These are phyloP conservation scores for Litsea cubeba DNA, from an alignment of 164 flowering plant genomes.

Conservation along the genomic window DNA sequence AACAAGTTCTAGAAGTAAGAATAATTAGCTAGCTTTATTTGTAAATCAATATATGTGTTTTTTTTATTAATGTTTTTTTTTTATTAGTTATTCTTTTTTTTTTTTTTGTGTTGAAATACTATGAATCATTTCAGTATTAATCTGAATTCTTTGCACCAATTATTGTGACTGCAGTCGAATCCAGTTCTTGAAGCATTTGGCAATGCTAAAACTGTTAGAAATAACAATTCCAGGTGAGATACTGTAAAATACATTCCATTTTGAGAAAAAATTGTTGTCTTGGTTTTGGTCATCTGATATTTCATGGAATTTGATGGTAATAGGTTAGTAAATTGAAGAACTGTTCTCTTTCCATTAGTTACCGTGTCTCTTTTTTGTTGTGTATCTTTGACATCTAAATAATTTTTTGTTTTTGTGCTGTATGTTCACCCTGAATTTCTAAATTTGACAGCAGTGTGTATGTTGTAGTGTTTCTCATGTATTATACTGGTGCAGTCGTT, in stretches of 20 bases:
- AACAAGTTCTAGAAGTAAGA: too few relatives aligned
- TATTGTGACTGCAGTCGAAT: conserved; percentile 60
- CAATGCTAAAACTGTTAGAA: conserved; percentile 79
- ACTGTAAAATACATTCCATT: not conserved
- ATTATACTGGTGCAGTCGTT: conserved; percentile 43
- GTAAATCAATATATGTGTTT: too few relatives aligned
- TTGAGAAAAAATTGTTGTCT: not conserved
- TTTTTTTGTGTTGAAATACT: not conserved
- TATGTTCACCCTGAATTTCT: too few relatives aligned
- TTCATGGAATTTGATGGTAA: not conserved
- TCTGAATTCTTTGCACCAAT: conserved; percentile 11
- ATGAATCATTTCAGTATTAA: not conserved
- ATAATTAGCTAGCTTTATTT: too few relatives aligned
- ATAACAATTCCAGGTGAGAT: conserved; percentile 81
- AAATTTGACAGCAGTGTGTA: too few relatives aligned
- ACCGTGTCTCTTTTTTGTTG: too few relatives aligned
- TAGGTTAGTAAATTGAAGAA: too few relatives aligned
- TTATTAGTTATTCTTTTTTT: not conserved
- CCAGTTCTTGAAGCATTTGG: conserved; percentile 96
- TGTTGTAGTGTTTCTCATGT: not conserved
- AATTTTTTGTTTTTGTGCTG: too few relatives aligned
- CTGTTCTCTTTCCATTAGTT: too few relatives aligned
- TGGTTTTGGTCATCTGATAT: not conserved
- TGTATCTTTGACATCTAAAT: too few relatives aligned
- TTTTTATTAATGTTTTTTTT: too few relatives aligned